These are phyloP conservation scores for Kurtzmaniella quercitrusa DNA, from an alignment of 1,139 yeast genomes.

Conservation along the genomic window DNA sequence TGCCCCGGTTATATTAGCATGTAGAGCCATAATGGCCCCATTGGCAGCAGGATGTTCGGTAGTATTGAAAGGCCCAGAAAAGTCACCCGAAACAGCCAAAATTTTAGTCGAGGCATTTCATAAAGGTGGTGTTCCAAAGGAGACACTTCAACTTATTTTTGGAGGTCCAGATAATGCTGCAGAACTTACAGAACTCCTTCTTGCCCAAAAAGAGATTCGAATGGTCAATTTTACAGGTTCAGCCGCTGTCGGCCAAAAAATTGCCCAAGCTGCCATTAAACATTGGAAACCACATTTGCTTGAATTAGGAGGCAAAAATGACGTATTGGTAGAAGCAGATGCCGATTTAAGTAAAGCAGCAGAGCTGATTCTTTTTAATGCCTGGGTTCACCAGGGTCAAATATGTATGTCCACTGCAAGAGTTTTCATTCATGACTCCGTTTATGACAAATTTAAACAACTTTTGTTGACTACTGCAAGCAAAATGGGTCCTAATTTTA, in stretches of 20 bases:
- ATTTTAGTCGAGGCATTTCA: conserved; percentile 28
- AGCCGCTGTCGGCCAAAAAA: conserved; percentile 29
- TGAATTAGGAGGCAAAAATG: conserved; percentile 46
- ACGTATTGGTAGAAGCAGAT: conserved; percentile 28
- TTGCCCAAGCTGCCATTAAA: conserved; percentile 31
- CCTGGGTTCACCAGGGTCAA: conserved; percentile 44
- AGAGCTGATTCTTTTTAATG: conserved; percentile 23
- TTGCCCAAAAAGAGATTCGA: conserved; percentile 22
- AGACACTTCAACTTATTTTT: conserved; percentile 34
- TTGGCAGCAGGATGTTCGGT: conserved; percentile 51
- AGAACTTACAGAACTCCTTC: conserved; percentile 20
- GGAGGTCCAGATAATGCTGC: conserved; percentile 22
- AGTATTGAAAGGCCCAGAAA: conserved; percentile 36
- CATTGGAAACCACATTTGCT: conserved; percentile 34
- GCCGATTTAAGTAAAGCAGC: conserved; percentile 32
- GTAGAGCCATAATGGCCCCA: conserved; percentile 39
- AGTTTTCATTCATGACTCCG: conserved; percentile 27
- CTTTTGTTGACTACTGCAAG: conserved; percentile 18
- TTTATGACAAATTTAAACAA: conserved; percentile 25
- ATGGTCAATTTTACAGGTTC: conserved; percentile 46
- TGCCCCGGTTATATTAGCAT: conserved; percentile 40
- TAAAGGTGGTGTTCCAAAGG: conserved; percentile 37
- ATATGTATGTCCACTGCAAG: conserved; percentile 45
- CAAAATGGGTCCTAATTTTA: conserved; percentile 17
- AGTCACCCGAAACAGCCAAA: conserved; percentile 28